Evolutionary conservation across 108 stramenopile genomes (phyloP).

Genomic region (Bacterosira constricta): DNA sequence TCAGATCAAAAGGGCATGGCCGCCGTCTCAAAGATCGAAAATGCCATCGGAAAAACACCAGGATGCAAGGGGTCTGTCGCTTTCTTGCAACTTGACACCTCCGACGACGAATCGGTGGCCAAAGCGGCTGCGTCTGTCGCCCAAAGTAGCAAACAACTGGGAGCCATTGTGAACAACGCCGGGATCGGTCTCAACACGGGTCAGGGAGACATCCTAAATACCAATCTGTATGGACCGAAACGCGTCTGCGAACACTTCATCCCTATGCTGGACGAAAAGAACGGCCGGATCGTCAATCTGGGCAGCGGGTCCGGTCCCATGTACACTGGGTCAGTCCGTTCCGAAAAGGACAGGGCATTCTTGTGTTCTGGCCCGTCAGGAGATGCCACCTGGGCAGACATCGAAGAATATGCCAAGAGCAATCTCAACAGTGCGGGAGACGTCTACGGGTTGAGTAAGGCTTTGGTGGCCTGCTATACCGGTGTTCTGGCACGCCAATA

Average conservation of each 20-base stretch:
- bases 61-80: too few relatives aligned
- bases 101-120: constrained; percentile 34
- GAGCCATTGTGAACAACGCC: constrained; percentile 13
- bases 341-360: background rate
- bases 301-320: constrained; percentile 20
- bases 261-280: background rate
- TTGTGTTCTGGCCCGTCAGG: background rate
- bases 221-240: background rate
- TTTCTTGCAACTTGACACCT: too few relatives aligned
- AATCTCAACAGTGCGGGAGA: background rate
- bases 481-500: background rate
- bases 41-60: too few relatives aligned
- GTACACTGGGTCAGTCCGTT: background rate
- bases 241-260: background rate
- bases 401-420: background rate
- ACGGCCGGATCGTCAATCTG: constrained; percentile 17
- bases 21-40: too few relatives aligned
- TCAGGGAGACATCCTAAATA: background rate
- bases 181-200: background rate
- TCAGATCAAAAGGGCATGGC: constrained; percentile 19
- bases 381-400: background rate
- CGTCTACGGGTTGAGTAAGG: constrained; percentile 20
- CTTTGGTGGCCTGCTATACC: constrained; percentile 5
- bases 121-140: constrained; percentile 26
- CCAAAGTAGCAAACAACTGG: background rate